Evolutionary conservation across 305 asterid genomes (phyloP), one percentile per base, ranked within the genome.

Genomic region (Petunia hybrid): DNA sequence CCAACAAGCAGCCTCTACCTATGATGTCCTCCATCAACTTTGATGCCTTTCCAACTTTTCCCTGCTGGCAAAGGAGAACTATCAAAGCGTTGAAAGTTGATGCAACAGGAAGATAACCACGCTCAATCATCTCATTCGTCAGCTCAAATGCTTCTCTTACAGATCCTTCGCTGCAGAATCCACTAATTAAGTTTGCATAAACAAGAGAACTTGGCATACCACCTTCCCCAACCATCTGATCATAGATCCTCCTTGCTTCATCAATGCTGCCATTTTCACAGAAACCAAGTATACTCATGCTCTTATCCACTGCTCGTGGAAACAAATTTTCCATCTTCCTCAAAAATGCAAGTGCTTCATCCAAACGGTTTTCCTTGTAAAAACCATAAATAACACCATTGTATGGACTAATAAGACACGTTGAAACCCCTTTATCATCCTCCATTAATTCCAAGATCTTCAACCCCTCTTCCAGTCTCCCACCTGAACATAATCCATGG

Each of bases 321-420:
- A 91, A 94, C 76, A 83, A 74, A 73, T 76, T 83, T 38, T 78
- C 88, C 92, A 91, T 88, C 80, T 86, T 83, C 59, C 66, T 59
- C 48, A 95, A 89, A 86, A 91, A 93, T 82, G 88, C 90, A 6
- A 87, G 79, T 13, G 92, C 94, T 87, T 89, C 87, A 35, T 83
- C 83, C 8, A 81, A 39, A 79, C 84, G 67, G 75, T 83, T 87
- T 55, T 87, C 91, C 87, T 80, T 92, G 83, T 90, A 95, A 39
- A 94, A 78, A 69, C 97, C 97, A 76, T 91, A 92, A 12, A 94
- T 63, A 53, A 95, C 85, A 90, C 92, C 92, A 75, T 95, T 95
- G 84, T 87, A 95, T 3, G 98, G 95, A 80, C 89, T 82, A 57
- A 90, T 86, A 36, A 71, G 88, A 16, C 83, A 77, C 40, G 38